phyloP scores from a whole-genome alignment of 768 basidiomycete species.

The Leccinum uliginosum region DNA sequence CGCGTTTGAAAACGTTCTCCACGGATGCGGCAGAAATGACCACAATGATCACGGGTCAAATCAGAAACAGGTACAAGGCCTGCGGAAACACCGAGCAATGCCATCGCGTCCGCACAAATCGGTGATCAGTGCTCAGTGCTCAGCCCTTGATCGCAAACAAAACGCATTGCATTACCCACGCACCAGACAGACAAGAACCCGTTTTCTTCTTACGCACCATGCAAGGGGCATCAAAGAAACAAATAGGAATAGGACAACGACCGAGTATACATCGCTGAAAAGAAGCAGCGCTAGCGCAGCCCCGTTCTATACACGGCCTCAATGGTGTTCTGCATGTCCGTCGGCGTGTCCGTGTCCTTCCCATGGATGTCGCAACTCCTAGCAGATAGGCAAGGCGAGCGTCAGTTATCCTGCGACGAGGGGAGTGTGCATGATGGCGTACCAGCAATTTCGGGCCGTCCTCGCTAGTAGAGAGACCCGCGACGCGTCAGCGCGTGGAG shows the following conservation, averaged over 20 bases:
- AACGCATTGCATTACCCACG: not conserved
- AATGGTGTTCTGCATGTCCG: constrained; percentile 38
- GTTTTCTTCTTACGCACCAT: not conserved
- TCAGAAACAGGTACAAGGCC: not conserved
- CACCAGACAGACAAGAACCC: not conserved
- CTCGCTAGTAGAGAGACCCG: constrained; percentile 43
- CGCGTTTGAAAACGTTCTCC: not conserved
- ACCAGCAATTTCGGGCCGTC: constrained; percentile 76
- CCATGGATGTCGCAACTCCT: constrained; percentile 65
- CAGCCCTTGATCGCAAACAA: not conserved
- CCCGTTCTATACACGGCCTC: constrained; percentile 18
- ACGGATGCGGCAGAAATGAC: not conserved
- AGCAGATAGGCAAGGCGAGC: not conserved
- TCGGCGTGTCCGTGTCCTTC: constrained; percentile 52
- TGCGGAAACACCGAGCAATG: not conserved
- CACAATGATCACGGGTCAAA: not conserved
- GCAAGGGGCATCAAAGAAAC: not conserved
- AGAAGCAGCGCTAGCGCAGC: not conserved
- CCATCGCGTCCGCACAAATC: not conserved
- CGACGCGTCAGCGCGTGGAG: not conserved
- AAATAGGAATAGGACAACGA: not conserved
- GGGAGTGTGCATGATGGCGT: constrained; percentile 2
- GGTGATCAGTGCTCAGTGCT: not conserved
- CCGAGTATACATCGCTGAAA: constrained; percentile 10
- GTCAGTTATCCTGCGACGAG: not conserved